Evolutionary conservation across 2,329 filamentous ascomycete species (phyloP), one percentile per base, ranked within the genome.

Genomic region (Hypomyces perniciosus): DNA sequence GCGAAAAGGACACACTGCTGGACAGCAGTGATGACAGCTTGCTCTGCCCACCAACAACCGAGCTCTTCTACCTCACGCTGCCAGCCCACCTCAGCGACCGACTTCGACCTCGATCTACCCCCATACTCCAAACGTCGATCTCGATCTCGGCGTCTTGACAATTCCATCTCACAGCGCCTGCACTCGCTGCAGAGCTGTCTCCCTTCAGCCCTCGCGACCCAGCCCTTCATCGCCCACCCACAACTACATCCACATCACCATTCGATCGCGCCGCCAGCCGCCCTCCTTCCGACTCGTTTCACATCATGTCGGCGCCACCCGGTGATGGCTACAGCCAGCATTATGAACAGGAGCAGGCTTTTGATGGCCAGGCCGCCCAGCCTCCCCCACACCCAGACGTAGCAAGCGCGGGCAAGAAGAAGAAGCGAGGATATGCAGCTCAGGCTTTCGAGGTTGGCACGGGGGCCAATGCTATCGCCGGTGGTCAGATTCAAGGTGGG

Each of bases 361-460:
- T 72, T 49, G 57, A 67, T 43, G 64, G 61, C 41, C 68, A 68
- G 39, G 63, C 65, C 8, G 62, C 69, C 8, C 68, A 66, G 4
- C 63, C 61, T 37, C 56, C 63, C 8, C 58, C 51, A 37, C 58
- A 56, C 31, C 59, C 63, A 29, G 55, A 59, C 20, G 64, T 57
- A 40, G 62, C 70, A 30, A 75, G 76, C 40, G 73, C 74, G 43
- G 77, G 73, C 56, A 84, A 80, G 69, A 90, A 90, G 76, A 96
- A 96, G 82, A 96, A 95, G 80, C 82, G 90, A 76, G 86, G 88
- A 51, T 97, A 97, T 74, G 93, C 93, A 49, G 89, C 89, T 51
- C 88, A 95, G 69, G 92, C 92, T 42, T 99, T 95, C 70, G 92
- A 95, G 53, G 93, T 97, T 62, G 90, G 88, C 46, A 80, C 81